A percentile compares a stretch with the other conserved stretches of the same genome.
These are phyloP conservation scores for Penicillium steckii DNA, from an alignment of 495 filamentous ascomycete genomes.

Conservation along the genomic window DNA sequence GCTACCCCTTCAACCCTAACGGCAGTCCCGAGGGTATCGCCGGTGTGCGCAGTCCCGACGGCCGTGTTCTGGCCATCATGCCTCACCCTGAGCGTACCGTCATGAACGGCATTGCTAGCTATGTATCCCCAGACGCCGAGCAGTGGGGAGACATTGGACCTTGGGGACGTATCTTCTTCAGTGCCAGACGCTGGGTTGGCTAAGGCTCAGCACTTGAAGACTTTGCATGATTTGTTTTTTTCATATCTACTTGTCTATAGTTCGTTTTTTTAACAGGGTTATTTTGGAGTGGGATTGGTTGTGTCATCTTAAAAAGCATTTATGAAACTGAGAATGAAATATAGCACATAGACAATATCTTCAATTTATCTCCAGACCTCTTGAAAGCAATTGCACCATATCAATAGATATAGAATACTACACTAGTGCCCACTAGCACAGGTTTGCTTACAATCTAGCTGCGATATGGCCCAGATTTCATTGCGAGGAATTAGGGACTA, in stretches of 20 bases:
- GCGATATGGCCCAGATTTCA: too few relatives aligned
- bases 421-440: too few relatives aligned
- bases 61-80: constrained; percentile 91
- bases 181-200: constrained; percentile 82
- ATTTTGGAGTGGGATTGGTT: constrained; percentile 11
- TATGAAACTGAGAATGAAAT: constrained; percentile 11
- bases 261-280: constrained; percentile 7
- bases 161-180: constrained; percentile 79
- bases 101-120: constrained; percentile 77
- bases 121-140: constrained; percentile 61
- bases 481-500: too few relatives aligned
- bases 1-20: constrained; percentile 92
- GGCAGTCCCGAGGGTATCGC: constrained; percentile 86
- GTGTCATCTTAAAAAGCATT: constrained; percentile 13
- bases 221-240: background rate
- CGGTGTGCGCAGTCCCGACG: constrained; percentile 74
- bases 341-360: background rate
- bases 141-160: constrained; percentile 87
- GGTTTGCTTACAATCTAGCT: too few relatives aligned
- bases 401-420: too few relatives aligned
- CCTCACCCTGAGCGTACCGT: constrained; percentile 95
- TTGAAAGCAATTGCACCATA: too few relatives aligned
- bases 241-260: constrained; percentile 13
- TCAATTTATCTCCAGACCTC: too few relatives aligned
- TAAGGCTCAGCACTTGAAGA: constrained; percentile 28